These are phyloP conservation scores for Panaeolus papilionaceus DNA, from an alignment of 768 basidiomycete genomes.

Conservation along the genomic window DNA sequence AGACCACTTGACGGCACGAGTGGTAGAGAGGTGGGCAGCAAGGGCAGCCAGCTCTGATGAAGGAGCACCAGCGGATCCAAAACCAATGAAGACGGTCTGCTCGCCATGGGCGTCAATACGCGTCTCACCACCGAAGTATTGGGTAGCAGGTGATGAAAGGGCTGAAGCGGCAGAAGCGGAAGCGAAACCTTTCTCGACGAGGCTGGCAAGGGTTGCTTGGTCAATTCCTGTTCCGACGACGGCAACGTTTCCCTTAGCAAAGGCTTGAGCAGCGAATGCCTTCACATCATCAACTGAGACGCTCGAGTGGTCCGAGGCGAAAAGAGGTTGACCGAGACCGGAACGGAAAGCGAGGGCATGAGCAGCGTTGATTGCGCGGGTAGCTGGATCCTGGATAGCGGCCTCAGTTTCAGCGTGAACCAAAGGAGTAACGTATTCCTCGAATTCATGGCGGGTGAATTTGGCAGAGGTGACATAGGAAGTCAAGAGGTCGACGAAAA, in stretches of 20 bases:
- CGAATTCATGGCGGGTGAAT: conserved; percentile 79
- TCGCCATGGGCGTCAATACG: conserved; percentile 71
- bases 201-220: conserved; percentile 66
- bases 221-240: conserved; percentile 90
- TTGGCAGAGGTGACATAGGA: conserved; percentile 85
- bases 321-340: conserved; percentile 91
- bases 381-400: conserved; percentile 64
- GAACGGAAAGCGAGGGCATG: conserved; percentile 92
- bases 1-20: conserved; percentile 88
- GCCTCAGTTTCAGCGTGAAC: conserved; percentile 73
- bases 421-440: conserved; percentile 75
- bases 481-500: conserved; percentile 90
- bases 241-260: conserved; percentile 81
- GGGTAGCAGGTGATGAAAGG: conserved; percentile 39
- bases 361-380: conserved; percentile 83
- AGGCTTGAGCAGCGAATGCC: conserved; percentile 73
- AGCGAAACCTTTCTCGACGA: conserved; percentile 75
- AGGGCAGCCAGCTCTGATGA: conserved; percentile 80
- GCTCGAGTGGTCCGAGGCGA: conserved; percentile 72
- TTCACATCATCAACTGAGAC: conserved; percentile 75
- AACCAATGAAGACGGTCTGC: conserved; percentile 88
- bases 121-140: conserved; percentile 86
- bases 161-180: conserved; percentile 45
- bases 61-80: conserved; percentile 72
- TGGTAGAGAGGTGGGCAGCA: conserved; percentile 79